Evolutionary conservation across 1,139 yeast species (phyloP).

Genomic region (Petasospora fabianii): DNA sequence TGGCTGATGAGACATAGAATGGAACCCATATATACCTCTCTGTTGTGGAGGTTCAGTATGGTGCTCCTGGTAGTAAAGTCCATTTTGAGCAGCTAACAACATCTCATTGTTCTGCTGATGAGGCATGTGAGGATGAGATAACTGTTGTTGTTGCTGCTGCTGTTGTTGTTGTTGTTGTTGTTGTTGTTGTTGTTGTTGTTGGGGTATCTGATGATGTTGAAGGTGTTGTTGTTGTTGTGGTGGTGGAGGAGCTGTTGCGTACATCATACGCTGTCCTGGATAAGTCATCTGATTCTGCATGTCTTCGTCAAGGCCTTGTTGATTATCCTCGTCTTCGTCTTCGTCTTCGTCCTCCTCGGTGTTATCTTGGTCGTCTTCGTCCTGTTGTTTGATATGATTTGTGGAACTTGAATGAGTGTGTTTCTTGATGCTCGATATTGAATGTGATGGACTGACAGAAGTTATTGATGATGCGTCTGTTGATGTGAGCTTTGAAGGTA

Average conservation of each 20-base stretch:
- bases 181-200: background rate
- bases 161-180: background rate
- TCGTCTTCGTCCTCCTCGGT: no score
- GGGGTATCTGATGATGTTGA: background rate
- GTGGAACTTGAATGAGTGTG: background rate
- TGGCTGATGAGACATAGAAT: background rate
- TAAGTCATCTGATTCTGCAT: conserved; percentile 12
- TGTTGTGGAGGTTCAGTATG: conserved; percentile 1
- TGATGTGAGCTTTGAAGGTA: background rate
- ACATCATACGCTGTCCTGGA: conserved; percentile 10
- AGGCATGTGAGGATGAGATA: no score
- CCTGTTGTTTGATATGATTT: no score
- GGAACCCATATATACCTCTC: background rate
- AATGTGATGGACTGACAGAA: background rate
- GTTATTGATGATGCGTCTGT: background rate
- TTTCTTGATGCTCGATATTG: background rate
- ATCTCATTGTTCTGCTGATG: background rate
- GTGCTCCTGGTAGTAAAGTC: background rate
- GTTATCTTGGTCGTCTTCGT: no score
- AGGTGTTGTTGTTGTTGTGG: conserved; percentile 1
- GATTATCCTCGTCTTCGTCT: no score
- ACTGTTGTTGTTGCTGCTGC: background rate
- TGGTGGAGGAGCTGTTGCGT: background rate
- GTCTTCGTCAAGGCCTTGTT: conserved; percentile 2
- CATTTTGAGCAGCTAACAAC: background rate